These are phyloP conservation scores for Thalassiosira exigua DNA, from an alignment of 352 stramenopile genomes.

Conservation along the genomic window DNA sequence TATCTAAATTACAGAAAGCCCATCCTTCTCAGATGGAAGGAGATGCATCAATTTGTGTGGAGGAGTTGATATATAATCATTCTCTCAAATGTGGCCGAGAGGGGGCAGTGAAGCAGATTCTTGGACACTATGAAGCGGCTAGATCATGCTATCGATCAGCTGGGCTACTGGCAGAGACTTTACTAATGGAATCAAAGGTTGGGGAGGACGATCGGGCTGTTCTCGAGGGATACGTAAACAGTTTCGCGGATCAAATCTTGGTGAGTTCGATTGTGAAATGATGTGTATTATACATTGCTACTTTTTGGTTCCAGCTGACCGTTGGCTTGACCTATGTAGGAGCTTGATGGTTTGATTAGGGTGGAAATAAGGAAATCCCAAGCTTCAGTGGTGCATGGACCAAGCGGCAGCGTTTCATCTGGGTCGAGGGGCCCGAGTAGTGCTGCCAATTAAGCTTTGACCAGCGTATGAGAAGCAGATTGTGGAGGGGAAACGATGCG, in stretches of 20 bases:
- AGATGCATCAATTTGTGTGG: slow-evolving; percentile 50
- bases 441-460: slow-evolving; percentile 1
- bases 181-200: slow-evolving; percentile 84
- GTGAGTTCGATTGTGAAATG: slow-evolving; percentile 63
- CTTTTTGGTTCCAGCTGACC: too few relatives aligned
- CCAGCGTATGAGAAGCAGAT: neutral
- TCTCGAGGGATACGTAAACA: slow-evolving; percentile 80
- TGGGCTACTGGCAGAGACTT: slow-evolving; percentile 80
- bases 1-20: slow-evolving; percentile 63
- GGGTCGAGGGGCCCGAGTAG: slow-evolving; percentile 4
- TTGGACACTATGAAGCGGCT: slow-evolving; percentile 81
- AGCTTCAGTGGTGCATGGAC: neutral
- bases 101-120: slow-evolving; percentile 81
- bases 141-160: slow-evolving; percentile 80
- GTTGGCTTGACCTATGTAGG: neutral
- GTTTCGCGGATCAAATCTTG: slow-evolving; percentile 82
- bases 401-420: neutral
- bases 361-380: slow-evolving; percentile 33
- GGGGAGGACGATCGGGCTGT: slow-evolving; percentile 73
- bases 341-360: slow-evolving; percentile 55
- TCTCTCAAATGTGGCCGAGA: slow-evolving; percentile 80
- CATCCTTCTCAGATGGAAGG: slow-evolving; percentile 23
- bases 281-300: neutral
- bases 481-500: neutral
- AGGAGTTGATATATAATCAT: slow-evolving; percentile 86